A percentile compares a stretch with the other conserved stretches of the same genome.
These are phyloP conservation scores for Xylariales sp. DNA, from an alignment of 2,329 filamentous ascomycete genomes.

Conservation along the genomic window DNA sequence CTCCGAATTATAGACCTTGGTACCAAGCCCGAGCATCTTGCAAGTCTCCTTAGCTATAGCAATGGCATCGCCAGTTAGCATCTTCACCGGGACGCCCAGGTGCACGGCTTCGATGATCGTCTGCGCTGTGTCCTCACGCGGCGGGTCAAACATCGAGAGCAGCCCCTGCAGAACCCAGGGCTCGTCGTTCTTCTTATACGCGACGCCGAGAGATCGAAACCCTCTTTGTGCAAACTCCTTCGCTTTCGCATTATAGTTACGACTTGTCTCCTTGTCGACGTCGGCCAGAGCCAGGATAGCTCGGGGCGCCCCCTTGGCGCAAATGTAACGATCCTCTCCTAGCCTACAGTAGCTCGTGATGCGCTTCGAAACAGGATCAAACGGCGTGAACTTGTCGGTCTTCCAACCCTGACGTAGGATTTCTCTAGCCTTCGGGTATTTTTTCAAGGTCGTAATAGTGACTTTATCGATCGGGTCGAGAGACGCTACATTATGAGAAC, in stretches of 20 bases:
- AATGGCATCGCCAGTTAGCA: conserved; percentile 84
- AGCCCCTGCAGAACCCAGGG: conserved; percentile 80
- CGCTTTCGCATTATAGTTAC: conserved; percentile 77
- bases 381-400: conserved; percentile 81
- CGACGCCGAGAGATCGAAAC: conserved; percentile 84
- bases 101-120: conserved; percentile 81
- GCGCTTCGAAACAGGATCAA: conserved; percentile 84
- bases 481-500: conserved; percentile 82
- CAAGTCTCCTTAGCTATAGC: conserved; percentile 85
- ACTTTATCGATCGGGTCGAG: conserved; percentile 85
- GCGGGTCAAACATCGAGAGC: conserved; percentile 84
- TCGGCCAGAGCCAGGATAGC: conserved; percentile 77
- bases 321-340: conserved; percentile 76
- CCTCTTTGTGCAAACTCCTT: conserved; percentile 81
- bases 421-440: conserved; percentile 81
- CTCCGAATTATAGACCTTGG: conserved; percentile 84
- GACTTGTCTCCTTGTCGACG: conserved; percentile 72
- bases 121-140: conserved; percentile 81
- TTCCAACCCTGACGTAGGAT: conserved; percentile 80
- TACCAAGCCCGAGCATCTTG: conserved; percentile 83
- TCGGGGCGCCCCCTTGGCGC: conserved; percentile 82
- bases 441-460: conserved; percentile 79
- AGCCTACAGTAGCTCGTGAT: conserved; percentile 77
- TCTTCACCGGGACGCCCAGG: conserved; percentile 82
- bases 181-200: conserved; percentile 80